Evolutionary conservation across 2,329 filamentous ascomycete genomes (phyloP).

Genomic region (Erysiphe pulchra): DNA sequence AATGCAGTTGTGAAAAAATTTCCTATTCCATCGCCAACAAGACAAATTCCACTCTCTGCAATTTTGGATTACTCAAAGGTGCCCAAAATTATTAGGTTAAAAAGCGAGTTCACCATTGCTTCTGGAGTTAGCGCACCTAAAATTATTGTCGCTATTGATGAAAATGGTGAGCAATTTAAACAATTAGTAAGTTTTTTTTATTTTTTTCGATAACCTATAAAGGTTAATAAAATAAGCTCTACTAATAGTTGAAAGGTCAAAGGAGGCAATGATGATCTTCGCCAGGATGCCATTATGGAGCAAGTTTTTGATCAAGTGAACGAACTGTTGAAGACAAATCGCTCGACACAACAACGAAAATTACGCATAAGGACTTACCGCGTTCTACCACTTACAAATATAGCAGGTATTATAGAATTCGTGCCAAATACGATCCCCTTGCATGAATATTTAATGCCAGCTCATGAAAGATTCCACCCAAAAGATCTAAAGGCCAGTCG

Average conservation of each 20-base stretch:
- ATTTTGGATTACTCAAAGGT: conserved; percentile 53
- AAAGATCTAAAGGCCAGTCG: conserved; percentile 51
- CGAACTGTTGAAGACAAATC: conserved; percentile 63
- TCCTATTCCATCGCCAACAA: conserved; percentile 65
- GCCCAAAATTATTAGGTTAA: conserved; percentile 48
- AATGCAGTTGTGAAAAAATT: conserved; percentile 35
- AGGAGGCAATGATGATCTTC: conserved; percentile 81
- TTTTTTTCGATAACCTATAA: not conserved
- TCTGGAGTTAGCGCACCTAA: conserved; percentile 83
- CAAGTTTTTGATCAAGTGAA: conserved; percentile 96
- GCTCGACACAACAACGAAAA: conserved; percentile 64
- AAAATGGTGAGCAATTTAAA: conserved; percentile 56
- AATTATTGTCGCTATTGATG: conserved; percentile 59
- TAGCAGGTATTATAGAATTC: conserved; percentile 86
- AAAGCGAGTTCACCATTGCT: conserved; percentile 58
- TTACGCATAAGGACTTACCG: conserved; percentile 92
- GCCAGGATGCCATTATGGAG: conserved; percentile 97
- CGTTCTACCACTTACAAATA: conserved; percentile 65
- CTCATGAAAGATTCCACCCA: conserved; percentile 68
- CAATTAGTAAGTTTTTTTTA: conserved; percentile 34
- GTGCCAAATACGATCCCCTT: conserved; percentile 81
- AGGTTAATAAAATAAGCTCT: not conserved
- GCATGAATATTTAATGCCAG: conserved; percentile 76
- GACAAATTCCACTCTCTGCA: conserved; percentile 52
- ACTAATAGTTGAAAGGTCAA: conserved; percentile 34